Base-by-base conservation (phyloP, 768 basidiomycete species). In the Boletellus sp. region DNA sequence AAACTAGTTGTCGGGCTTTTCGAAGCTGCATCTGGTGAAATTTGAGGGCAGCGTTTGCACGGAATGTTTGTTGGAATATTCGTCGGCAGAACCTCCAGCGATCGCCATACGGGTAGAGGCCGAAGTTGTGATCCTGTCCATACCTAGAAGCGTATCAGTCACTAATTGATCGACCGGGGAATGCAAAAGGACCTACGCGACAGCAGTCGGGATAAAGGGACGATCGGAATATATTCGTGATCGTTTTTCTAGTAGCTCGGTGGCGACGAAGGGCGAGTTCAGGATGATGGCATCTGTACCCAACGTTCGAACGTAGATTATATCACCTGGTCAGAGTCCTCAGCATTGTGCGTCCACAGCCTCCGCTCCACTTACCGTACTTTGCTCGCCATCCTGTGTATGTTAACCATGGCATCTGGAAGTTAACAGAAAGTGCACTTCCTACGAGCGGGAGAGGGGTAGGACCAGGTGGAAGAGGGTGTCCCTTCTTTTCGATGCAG, bases 381-480 rank as follows among this genome's bases (percentile, higher is more conserved):
- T 15, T 45, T 22, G 13, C 36, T 4, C 42, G 42, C 51, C 54
- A 55, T 17, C 32, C 44, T 10, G 42, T 42, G 13, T 52, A 55
- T 5, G 54, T 51, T 32, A 34, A 37, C 36, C 45, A 50, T 33
- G 19, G 45, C 17, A 6, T 15, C 36, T 12, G 11, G 9, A 26
- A 15, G 19, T 28, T 8, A 8, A 28, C 7, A 28, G 28, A 28
- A 10, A 28, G 28, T 10, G 28, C 28, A 28, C 28, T 28, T 10
- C 28, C 28, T 8, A 28, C 28, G 11, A 28, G 28, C 28, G 28
- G 28, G 28, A 28, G 28, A 2, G 28, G 28, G 28, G 11, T 5
- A 28, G 28, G 28, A 28, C 28, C 28, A 28, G 28, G 28, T 2
- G 53, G 53, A 7, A 45, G 38, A 19, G 38, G 31, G n/a, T 19